phyloP scores from a whole-genome alignment of 2,329 filamentous ascomycete species.

The Chrysoporthe austroafricana region DNA sequence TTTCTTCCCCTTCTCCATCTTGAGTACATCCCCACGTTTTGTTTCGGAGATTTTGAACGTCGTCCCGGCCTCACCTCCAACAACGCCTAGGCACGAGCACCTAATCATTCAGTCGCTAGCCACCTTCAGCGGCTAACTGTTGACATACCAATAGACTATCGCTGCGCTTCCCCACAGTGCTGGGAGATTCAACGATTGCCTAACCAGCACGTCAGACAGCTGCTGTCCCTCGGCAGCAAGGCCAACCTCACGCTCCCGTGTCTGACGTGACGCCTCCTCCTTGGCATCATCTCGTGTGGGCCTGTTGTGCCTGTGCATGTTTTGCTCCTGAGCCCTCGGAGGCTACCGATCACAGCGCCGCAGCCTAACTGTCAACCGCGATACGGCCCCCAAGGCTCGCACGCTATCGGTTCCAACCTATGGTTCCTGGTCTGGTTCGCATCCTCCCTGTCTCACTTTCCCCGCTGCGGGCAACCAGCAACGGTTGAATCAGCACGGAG shows the following conservation, averaged over 20 bases:
- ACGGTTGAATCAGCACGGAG: neutral
- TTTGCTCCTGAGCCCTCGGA: constrained; percentile 7
- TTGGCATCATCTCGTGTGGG: constrained; percentile 12
- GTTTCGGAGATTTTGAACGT: constrained; percentile 17
- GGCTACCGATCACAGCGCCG: neutral
- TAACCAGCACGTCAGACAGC: neutral
- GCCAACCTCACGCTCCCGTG: neutral
- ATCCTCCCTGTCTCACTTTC: constrained; percentile 17
- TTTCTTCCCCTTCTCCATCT: neutral
- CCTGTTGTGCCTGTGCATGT: constrained; percentile 10
- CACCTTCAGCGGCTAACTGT: neutral
- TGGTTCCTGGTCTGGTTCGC: constrained; percentile 1
- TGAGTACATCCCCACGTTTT: constrained; percentile 9
- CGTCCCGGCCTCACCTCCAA: constrained; percentile 4
- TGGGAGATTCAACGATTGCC: neutral
- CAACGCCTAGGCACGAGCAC: neutral
- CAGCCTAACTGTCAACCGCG: constrained; percentile 3
- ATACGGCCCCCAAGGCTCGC: constrained; percentile 9
- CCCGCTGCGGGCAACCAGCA: constrained; percentile 14
- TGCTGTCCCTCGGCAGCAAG: neutral
- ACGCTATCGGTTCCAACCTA: constrained; percentile 5
- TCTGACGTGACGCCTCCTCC: neutral
- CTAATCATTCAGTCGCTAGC: neutral
- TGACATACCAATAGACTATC: neutral
- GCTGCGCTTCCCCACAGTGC: neutral